These are phyloP conservation scores for Xylaria intraflava DNA, from an alignment of 495 filamentous ascomycete species.

Conservation along the genomic window DNA sequence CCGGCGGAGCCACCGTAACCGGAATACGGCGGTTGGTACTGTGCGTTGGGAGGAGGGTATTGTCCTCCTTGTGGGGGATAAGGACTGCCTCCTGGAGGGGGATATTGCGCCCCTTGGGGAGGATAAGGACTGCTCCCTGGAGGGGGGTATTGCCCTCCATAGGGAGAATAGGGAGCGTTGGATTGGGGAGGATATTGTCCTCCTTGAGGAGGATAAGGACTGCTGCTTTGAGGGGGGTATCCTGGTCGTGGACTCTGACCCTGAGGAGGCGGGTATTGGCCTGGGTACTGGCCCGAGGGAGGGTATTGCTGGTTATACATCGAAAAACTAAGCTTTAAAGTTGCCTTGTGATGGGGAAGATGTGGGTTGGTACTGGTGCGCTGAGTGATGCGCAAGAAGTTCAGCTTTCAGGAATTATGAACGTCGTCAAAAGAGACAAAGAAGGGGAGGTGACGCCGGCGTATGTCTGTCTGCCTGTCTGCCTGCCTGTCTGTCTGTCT, in stretches of 20 bases:
- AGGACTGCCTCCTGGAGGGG: constrained; percentile 8
- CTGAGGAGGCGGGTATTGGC: constrained; percentile 32
- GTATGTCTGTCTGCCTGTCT: no score
- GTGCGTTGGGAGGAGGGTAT: constrained; percentile 16
- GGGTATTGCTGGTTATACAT: constrained; percentile 33
- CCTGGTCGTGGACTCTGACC: constrained; percentile 17
- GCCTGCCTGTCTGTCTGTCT: no score
- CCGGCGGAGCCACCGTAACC: background rate
- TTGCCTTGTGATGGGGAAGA: background rate
- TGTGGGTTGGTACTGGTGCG: no score
- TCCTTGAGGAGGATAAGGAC: constrained; percentile 19
- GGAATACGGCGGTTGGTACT: no score
- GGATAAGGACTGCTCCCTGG: constrained; percentile 19
- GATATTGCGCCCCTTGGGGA: constrained; percentile 12
- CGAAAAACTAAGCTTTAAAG: background rate
- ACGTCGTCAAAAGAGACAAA: no score
- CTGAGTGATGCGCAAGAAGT: no score
- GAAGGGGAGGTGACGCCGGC: no score
- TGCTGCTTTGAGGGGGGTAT: constrained; percentile 19
- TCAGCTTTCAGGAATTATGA: no score
- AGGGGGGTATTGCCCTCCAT: constrained; percentile 12
- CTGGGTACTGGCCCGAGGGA: constrained; percentile 24
- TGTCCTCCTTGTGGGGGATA: background rate
- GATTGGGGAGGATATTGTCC: constrained; percentile 10
- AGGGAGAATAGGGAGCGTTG: background rate